Evolutionary conservation across 441 rosid genomes (phyloP), one percentile per base, ranked within the genome.

Genomic region (Pelargonium citronellum): DNA sequence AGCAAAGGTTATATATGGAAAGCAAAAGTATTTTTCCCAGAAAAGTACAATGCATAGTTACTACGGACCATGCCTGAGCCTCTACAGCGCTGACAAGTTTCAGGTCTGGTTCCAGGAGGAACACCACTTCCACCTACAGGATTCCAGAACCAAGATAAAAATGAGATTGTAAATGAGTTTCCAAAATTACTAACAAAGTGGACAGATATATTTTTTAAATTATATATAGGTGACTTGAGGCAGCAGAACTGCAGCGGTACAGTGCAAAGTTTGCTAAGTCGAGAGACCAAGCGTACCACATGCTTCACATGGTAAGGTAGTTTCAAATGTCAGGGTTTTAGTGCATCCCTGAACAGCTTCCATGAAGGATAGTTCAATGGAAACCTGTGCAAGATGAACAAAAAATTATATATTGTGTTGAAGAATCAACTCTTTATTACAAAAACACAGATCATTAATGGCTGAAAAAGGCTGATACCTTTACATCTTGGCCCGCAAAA

Each of bases 281-380:
- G 41, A 66, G 43, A 64, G 11, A 68, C 67, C 19, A 62, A 9
- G 67, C 91, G 67, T 87, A 95, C 99, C 93, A 69, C 99, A 95
- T 76, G 96, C 74, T 77, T 89, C 85, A 83, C 99, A 95, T 79
- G 84, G 73, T 70, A 92, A 61, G 1, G 91, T 92, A 27, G 99
- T 89, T 81, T 88, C 90, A 79, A 89, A 95, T 73, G 89, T 74
- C 74, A 95, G 74, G 47, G 85, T 82, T 87, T 92, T 95, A 76
- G 82, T 77, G 83, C 98, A 92, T 75, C 98, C 99, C 72, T 90
- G 98, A 76, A 95, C 96, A 71, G 98, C 99, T 86, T 95, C 99
- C 99, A 95, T 95, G 82, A 95, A 95, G 62, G 99, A 95, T 64
- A 95, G 76, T 76, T 95, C 98, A 69, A 95, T 64, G 30, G 91